These are phyloP conservation scores for Suzukiozyma palmioleophila DNA, from an alignment of 1,139 yeast genomes.

Conservation along the genomic window DNA sequence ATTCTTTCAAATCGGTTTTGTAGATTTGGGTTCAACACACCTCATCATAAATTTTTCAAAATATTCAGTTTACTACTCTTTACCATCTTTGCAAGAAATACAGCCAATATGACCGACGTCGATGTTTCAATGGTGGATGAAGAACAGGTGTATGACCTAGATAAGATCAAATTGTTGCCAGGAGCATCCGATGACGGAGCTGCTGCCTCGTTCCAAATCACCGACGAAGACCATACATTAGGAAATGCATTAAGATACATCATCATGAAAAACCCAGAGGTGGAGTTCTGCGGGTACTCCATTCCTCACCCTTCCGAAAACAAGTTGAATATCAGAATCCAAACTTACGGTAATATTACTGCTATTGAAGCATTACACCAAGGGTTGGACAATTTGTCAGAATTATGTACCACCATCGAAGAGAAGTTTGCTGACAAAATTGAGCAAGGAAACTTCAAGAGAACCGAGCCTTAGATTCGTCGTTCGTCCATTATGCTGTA, in stretches of 20 bases:
- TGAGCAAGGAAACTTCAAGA: slow-evolving; percentile 16
- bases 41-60: slow-evolving; percentile 1
- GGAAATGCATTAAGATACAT: slow-evolving; percentile 92
- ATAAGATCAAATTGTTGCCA: slow-evolving; percentile 62
- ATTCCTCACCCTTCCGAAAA: slow-evolving; percentile 99
- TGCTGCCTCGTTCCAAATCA: slow-evolving; percentile 89
- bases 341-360: slow-evolving; percentile 84
- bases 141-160: slow-evolving; percentile 30
- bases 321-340: slow-evolving; percentile 84
- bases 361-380: slow-evolving; percentile 92
- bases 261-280: slow-evolving; percentile 96
- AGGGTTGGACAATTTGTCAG: slow-evolving; percentile 82
- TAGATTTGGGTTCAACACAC: slow-evolving; percentile 1
- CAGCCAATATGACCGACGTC: slow-evolving; percentile 16
- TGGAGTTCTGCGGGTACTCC: slow-evolving; percentile 96
- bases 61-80: background rate
- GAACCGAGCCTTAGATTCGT: background rate
- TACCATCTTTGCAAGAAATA: background rate
- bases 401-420: slow-evolving; percentile 80
- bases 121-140: slow-evolving; percentile 24
- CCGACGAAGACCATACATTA: slow-evolving; percentile 91
- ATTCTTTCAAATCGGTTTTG: background rate
- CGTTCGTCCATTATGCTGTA: background rate
- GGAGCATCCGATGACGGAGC: slow-evolving; percentile 95
- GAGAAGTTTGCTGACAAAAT: slow-evolving; percentile 65